Conservation (phyloP, 257 asterid genomes). For the Nicotiana obtusifolia region DNA sequence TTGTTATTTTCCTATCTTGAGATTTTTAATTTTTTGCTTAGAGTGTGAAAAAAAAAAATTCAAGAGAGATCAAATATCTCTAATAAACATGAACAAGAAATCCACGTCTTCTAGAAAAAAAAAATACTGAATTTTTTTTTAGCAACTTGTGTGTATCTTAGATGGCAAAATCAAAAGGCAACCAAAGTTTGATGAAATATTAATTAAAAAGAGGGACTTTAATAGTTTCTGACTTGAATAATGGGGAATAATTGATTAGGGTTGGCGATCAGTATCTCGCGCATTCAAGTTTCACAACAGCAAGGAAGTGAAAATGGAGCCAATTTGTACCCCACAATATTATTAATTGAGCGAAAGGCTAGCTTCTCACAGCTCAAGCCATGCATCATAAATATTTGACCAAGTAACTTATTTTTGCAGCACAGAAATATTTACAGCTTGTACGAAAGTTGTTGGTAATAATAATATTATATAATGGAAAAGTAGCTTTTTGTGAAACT, state of each 20-base stretch:
- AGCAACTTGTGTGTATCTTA: background rate
- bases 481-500: background rate
- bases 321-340: background rate
- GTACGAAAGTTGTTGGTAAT: background rate
- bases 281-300: constrained; percentile 5
- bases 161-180: background rate
- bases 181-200: background rate
- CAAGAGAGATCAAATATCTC: background rate
- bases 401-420: background rate
- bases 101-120: background rate
- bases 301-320: background rate
- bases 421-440: background rate
- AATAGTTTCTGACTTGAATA: background rate
- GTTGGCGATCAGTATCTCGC: background rate
- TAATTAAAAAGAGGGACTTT: background rate
- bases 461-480: background rate
- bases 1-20: background rate
- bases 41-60: background rate
- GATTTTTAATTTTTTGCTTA: background rate
- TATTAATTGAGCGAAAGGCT: background rate
- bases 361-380: background rate
- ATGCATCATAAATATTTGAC: background rate
- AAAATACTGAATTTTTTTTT: background rate
- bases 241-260: constrained; percentile 2
- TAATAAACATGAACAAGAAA: background rate